These are phyloP conservation scores for Annona squamosa DNA, from an alignment of 164 flowering plant genomes.

Conservation along the genomic window DNA sequence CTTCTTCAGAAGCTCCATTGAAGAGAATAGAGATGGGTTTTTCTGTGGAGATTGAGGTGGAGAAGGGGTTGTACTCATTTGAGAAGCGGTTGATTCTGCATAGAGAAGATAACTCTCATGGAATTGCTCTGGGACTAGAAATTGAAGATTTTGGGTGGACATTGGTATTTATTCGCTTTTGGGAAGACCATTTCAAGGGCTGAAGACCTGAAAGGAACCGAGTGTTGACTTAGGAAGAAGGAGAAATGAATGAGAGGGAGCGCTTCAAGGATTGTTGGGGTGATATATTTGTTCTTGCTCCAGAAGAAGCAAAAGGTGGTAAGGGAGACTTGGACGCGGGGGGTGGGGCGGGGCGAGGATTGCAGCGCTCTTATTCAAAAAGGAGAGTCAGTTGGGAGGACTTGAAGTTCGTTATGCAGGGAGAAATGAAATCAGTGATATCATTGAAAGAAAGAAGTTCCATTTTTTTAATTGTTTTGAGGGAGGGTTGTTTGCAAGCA, in stretches of 20 bases:
- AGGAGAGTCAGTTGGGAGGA: not conserved
- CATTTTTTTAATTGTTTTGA: too few species aligned
- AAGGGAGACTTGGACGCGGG: not conserved
- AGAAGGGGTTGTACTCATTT: slow-evolving; percentile 26
- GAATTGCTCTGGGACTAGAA: not conserved
- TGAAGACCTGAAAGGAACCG: too few species aligned
- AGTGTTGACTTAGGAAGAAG: too few species aligned
- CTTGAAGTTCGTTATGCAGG: not conserved
- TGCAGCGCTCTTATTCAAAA: not conserved
- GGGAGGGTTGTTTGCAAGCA: slow-evolving; percentile 32
- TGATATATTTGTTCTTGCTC: not conserved
- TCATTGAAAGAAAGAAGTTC: not conserved
- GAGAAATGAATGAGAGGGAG: too few species aligned
- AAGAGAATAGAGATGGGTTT: slow-evolving; percentile 11
- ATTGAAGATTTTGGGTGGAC: not conserved
- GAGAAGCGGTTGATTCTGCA: slow-evolving; percentile 2
- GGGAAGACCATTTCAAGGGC: too few species aligned
- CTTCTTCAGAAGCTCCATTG: slow-evolving; percentile 34
- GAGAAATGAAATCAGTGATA: slow-evolving; percentile 19
- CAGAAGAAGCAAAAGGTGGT: not conserved
- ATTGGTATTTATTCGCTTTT: not conserved
- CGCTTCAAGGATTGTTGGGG: not conserved
- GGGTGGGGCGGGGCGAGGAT: not conserved
- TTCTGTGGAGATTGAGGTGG: slow-evolving; percentile 15
- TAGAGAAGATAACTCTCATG: not conserved